These are phyloP conservation scores for Thraustotheca clavata DNA, from an alignment of 352 stramenopile species.

Conservation along the genomic window DNA sequence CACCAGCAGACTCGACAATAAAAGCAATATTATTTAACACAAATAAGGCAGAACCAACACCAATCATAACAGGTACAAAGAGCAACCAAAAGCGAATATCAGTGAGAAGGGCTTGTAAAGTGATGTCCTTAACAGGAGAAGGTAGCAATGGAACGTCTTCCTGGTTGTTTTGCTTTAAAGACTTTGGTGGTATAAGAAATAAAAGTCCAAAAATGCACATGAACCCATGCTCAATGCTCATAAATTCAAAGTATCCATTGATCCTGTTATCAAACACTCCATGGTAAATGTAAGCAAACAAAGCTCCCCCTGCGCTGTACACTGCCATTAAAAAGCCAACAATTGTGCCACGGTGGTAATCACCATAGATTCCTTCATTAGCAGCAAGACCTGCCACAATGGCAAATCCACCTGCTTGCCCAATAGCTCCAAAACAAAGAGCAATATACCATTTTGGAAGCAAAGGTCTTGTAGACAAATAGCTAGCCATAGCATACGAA, in stretches of 20 bases:
- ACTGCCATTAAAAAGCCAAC: slow-evolving; percentile 56
- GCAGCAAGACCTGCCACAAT: slow-evolving; percentile 60
- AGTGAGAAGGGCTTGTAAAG: slow-evolving; percentile 32
- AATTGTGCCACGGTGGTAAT: slow-evolving; percentile 55
- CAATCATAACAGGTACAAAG: slow-evolving; percentile 58
- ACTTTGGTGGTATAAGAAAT: not conserved
- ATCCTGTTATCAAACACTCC: slow-evolving; percentile 46
- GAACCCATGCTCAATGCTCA: slow-evolving; percentile 27
- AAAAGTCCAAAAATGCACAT: slow-evolving; percentile 12
- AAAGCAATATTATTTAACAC: slow-evolving; percentile 77
- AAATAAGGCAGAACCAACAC: slow-evolving; percentile 63
- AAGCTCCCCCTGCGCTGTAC: slow-evolving; percentile 56
- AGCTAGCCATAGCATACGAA: slow-evolving; percentile 37
- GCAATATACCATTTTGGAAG: slow-evolving; percentile 48
- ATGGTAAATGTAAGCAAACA: slow-evolving; percentile 64
- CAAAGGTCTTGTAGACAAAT: slow-evolving; percentile 27
- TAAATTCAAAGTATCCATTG: slow-evolving; percentile 53
- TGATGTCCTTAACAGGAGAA: slow-evolving; percentile 34
- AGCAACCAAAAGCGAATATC: slow-evolving; percentile 60
- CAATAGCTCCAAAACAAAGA: slow-evolving; percentile 44
- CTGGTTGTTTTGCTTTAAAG: not conserved
- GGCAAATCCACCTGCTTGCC: slow-evolving; percentile 56
- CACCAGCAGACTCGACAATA: slow-evolving; percentile 51
- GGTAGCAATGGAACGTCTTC: not conserved
- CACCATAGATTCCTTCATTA: slow-evolving; percentile 64